Conservation (phyloP, 108 stramenopile genomes). For the Tribonema minus region DNA sequence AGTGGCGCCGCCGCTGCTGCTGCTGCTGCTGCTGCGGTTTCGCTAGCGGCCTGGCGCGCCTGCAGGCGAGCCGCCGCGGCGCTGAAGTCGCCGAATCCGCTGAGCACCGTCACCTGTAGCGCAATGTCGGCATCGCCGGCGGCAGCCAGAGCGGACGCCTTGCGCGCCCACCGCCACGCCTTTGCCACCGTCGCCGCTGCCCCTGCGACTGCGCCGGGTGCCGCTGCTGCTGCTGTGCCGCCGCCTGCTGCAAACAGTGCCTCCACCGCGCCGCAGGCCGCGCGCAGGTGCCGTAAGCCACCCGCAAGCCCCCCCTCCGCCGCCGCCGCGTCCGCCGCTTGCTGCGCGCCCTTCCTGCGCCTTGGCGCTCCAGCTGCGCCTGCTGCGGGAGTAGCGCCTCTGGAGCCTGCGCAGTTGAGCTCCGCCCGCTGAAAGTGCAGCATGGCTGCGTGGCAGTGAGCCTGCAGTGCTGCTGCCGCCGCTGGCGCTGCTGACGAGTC, state of each 20-base stretch:
- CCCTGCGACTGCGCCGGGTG: too few relatives aligned
- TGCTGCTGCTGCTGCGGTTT: not conserved
- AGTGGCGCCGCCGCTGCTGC: not conserved
- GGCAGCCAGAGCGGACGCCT: not conserved
- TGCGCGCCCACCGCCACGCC: not conserved
- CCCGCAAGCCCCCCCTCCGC: too few relatives aligned
- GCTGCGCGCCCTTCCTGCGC: too few relatives aligned
- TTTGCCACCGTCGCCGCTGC: not conserved
- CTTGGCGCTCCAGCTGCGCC: too few relatives aligned
- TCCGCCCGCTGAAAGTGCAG: too few relatives aligned
- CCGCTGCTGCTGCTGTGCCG: too few relatives aligned
- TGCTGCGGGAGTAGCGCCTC: too few relatives aligned
- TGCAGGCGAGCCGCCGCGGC: not conserved
- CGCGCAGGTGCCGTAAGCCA: too few relatives aligned
- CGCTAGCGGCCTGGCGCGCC: not conserved
- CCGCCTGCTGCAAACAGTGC: too few relatives aligned
- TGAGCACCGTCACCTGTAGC: not conserved
- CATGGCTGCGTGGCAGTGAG: not conserved
- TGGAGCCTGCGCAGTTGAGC: too few relatives aligned
- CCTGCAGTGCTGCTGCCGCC: not conserved
- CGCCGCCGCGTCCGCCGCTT: too few relatives aligned
- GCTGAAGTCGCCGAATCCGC: not conserved
- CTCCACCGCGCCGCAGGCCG: too few relatives aligned
- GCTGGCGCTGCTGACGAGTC: not conserved
- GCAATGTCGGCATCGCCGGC: not conserved